These are phyloP conservation scores for Sphenostylis stenocarpa DNA, from an alignment of 306 rosid species.

Conservation along the genomic window DNA sequence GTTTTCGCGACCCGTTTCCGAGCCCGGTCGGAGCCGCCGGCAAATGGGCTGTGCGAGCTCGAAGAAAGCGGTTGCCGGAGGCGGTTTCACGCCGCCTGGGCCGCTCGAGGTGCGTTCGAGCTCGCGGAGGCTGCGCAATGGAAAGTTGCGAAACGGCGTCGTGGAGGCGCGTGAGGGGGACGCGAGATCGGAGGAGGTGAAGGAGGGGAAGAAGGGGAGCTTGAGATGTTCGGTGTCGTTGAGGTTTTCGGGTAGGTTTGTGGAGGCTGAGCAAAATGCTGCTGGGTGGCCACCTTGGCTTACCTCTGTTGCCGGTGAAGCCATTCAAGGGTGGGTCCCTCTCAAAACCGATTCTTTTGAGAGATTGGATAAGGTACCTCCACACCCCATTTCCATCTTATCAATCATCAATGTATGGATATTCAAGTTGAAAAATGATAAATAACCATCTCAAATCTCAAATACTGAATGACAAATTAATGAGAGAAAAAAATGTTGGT, in stretches of 20 bases:
- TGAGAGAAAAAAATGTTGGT: too few relatives aligned
- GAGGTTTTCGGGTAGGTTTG: constrained; percentile 48
- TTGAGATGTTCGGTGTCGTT: constrained; percentile 39
- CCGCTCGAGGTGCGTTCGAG: not conserved
- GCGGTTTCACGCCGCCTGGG: not conserved
- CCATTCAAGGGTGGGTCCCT: constrained; percentile 87
- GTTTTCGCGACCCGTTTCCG: constrained; percentile 12
- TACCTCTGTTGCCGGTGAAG: constrained; percentile 74
- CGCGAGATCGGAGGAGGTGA: not conserved
- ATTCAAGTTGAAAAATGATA: too few relatives aligned
- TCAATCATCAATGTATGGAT: not conserved
- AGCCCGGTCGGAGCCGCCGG: not conserved
- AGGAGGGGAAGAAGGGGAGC: constrained; percentile 33
- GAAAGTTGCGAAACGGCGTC: constrained; percentile 6
- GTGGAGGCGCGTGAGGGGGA: not conserved
- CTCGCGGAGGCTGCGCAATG: constrained; percentile 30
- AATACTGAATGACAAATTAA: too few relatives aligned
- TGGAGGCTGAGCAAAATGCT: constrained; percentile 75
- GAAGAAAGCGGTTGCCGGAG: constrained; percentile 40
- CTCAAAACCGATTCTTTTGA: constrained; percentile 81
- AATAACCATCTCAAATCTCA: too few relatives aligned
- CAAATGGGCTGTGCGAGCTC: constrained; percentile 94
- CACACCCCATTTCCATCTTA: not conserved
- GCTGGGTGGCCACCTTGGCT: constrained; percentile 99
- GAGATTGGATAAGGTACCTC: constrained; percentile 78